Evolutionary conservation across 2,329 filamentous ascomycete species (phyloP), one percentile per base, ranked within the genome.

Genomic region (Aspergillus novoparasiticus): DNA sequence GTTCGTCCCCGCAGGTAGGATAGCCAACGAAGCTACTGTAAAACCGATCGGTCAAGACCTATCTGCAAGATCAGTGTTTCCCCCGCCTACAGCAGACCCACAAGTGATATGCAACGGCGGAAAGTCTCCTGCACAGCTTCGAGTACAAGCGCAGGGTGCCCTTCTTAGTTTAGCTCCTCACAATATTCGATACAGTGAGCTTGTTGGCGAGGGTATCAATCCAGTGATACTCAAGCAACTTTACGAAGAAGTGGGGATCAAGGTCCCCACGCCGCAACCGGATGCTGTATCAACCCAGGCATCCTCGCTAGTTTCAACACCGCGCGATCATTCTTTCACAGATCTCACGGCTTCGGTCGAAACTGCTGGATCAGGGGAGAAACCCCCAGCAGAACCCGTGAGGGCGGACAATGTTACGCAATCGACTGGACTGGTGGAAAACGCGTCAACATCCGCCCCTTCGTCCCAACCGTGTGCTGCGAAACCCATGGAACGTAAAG

Each of bases 131-230:
- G 65, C 73, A 16, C 80, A 82, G 62, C 69, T 82, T 59, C 77
- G 78, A 55, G 70, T 78, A 26, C 76, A 80, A 61, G 91, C 91
- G 0, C 86, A 88, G 71, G 85, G 86, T 28, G 89, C 90, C 4
- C 87, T 94, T 45, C 76, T 92, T 34, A 84, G 86, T 43, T 79
- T 94, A 3, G 75, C 76, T 14, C 78, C 80, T 45, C 81, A 91
- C 63, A 90, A 92, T 56, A 87, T 96, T 62, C 87, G 87, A 23
- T 96, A 89, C 72, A 84, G 90, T 60, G 85, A 92, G 64, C 89
- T 94, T 61, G 81, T 94, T 14, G 83, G 87, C 12, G 90, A 94
- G 75, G 90, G 92, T 0, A 84, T 94, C 48, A 86, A 93, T 68
- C 82, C 85, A 41, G 76, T 77, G 1, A 73, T 93, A 12, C 78